Conservation (phyloP, 768 basidiomycete genomes). For the Pisolithus tinctorius region DNA sequence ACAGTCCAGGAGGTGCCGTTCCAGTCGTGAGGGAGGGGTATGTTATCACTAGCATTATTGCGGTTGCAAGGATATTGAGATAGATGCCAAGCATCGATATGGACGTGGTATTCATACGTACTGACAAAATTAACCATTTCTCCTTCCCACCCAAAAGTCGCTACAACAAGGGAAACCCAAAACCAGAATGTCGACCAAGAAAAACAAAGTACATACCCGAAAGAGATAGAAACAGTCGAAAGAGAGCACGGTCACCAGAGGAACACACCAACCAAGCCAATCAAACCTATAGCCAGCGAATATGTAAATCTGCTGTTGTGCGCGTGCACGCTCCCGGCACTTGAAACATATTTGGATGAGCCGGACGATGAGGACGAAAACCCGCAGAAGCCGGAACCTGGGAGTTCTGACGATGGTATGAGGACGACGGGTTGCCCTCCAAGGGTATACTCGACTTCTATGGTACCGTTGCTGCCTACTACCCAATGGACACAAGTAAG, state of each 20-base stretch:
- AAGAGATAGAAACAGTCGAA: not conserved
- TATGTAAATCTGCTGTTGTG: not conserved
- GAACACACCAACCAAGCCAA: slow-evolving; percentile 1
- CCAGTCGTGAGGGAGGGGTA: not conserved
- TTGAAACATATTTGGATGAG: slow-evolving; percentile 5
- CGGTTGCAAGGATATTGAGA: too few relatives aligned
- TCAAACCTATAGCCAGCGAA: slow-evolving; percentile 7
- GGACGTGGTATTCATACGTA: too few relatives aligned
- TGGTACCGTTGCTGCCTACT: slow-evolving; percentile 57
- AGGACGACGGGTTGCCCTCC: slow-evolving; percentile 60
- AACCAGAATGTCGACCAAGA: not conserved
- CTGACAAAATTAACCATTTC: too few relatives aligned
- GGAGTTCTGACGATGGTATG: slow-evolving; percentile 32
- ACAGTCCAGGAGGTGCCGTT: not conserved
- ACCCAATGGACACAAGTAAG: slow-evolving; percentile 61
- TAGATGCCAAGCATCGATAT: too few relatives aligned
- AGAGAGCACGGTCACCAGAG: not conserved
- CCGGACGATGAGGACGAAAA: not conserved
- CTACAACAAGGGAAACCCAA: not conserved
- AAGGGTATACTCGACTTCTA: slow-evolving; percentile 55
- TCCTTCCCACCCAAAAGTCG: not conserved
- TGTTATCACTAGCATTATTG: not conserved
- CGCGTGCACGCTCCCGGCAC: not conserved
- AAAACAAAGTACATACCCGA: not conserved
- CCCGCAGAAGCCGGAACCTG: slow-evolving; percentile 34